Base-by-base conservation (phyloP, 345 rosid genomes). In the Linum trigynum region DNA sequence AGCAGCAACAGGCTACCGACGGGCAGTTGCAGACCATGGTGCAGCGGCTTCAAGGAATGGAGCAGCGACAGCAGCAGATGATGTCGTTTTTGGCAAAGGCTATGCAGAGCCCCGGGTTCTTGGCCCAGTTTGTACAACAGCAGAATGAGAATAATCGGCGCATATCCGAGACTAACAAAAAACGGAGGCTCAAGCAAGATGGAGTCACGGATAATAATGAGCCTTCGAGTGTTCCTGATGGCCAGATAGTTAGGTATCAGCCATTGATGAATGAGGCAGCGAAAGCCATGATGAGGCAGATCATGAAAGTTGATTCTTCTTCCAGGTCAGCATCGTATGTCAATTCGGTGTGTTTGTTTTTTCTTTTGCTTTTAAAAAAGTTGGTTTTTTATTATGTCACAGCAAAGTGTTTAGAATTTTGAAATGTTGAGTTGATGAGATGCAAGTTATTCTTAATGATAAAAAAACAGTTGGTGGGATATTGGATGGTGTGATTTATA, bases 51-150 rank as follows among this genome's bases (percentile, higher is more conserved):
- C 99, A 88, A 60, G 96, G 92, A 48, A 94, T 94, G 99, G 99
- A 94, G 81, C 91, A 86, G 77, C 86, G 97, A 63, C 99, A 91
- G 74, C 99, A 94, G 69, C 97, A 94, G 73, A 72, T 94, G 88
- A 94, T 94, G 96, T 85, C 97, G 23, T 94, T 94, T 77, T 81
- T 94, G 56, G 96, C 96, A 7, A 94, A 91, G 81, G 99, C 97
- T 65, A 86, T 91, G 57, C 95, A 88, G 77, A 91, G 90, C 75
- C 99, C 97, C 51, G 85, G 86, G 67, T 94, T 94, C 78, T 81
- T 94, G 62, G 86, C 96, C 36, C 99, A 94, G 71, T 91, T 94
- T 83, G 88, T 91, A 58, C 99, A 88, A 82, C 96, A 94, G 78
- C 92, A 90, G 76, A 94, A 86, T 67, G 95, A 88, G 61, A 81